Evolutionary conservation across 306 rosid species (phyloP), one percentile per base, ranked within the genome.

Genomic region (Vigna nakashimae): DNA sequence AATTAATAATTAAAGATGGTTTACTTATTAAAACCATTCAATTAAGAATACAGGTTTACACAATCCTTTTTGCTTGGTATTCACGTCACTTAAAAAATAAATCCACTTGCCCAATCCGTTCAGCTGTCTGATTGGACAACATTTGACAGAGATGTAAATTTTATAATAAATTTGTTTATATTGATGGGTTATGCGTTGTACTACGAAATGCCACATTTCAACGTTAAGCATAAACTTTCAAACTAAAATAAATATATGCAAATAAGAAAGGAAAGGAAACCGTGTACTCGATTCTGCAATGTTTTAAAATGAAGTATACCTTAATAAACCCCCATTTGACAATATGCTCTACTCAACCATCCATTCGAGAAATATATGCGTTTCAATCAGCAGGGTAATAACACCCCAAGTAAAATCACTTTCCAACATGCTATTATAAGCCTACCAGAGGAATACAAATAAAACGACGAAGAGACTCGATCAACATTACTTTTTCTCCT

Each of bases 401-500:
- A 56, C 68, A 17, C 59, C 65, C 75, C 51, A 34, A 63, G n/a
- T 55, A 74, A 63, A 83, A 45, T 18, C 81, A 69, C 65, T 26
- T 75, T 64, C 56, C 76, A 80, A 55, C 79, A 65, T 68, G 74
- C 67, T 38, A 73, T 38, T 42, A 72, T 51, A 36, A 67, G 63
- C 51, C 79, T 65, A 28, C 46, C 74, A 69, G 59, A 53, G 38
- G 69, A 71, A 38, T 72, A 50, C 79, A 52, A 71, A 65, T 36
- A 71, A 50, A 48, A 55, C 60, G 7, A 66, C 68, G 42, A 75
- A 52, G 45, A 43, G 38, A 65, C 79, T 24, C 50, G 3, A 45
- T 45, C 8, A 7, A 34, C 45, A 80, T 82, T 78, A 66, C 83
- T 82, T 84, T 79, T 91, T 89, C 71, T 86, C 90, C 67, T 86